These are phyloP conservation scores for Cercospora janseana DNA, from an alignment of 2,329 filamentous ascomycete species.

Conservation along the genomic window DNA sequence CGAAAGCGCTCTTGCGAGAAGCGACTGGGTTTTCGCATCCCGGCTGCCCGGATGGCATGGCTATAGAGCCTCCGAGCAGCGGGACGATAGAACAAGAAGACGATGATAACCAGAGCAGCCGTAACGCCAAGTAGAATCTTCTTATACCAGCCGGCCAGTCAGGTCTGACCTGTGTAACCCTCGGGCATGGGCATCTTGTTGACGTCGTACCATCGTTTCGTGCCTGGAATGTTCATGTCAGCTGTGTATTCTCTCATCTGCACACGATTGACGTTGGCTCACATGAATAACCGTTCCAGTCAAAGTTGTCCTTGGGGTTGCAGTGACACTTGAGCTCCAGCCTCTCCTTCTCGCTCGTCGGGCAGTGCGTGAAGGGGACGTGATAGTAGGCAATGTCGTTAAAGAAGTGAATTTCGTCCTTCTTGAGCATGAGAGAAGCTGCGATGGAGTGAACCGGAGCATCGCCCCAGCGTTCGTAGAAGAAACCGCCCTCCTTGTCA, in stretches of 20 bases:
- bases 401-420: constrained; percentile 97
- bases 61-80: constrained; percentile 3
- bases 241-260: not conserved
- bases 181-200: constrained; percentile 78
- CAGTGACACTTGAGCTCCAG: constrained; percentile 88
- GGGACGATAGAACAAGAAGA: constrained; percentile 20
- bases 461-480: constrained; percentile 98
- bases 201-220: constrained; percentile 78
- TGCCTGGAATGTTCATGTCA: constrained; percentile 56
- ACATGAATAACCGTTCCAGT: constrained; percentile 99
- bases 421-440: constrained; percentile 79
- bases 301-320: constrained; percentile 95
- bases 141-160: constrained; percentile 31
- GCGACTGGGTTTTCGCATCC: constrained; percentile 4
- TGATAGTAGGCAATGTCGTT: constrained; percentile 99
- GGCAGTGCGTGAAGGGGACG: constrained; percentile 96
- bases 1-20: constrained; percentile 12
- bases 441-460: constrained; percentile 98
- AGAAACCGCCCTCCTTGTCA: constrained; percentile 91
- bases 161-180: constrained; percentile 66
- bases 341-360: constrained; percentile 80
- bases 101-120: constrained; percentile 15
- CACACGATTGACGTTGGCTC: constrained; percentile 44
- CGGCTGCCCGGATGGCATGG: not conserved
- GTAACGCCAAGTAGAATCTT: constrained; percentile 19